These are phyloP conservation scores for Adansonia digitata DNA, from an alignment of 345 rosid species.

Conservation along the genomic window DNA sequence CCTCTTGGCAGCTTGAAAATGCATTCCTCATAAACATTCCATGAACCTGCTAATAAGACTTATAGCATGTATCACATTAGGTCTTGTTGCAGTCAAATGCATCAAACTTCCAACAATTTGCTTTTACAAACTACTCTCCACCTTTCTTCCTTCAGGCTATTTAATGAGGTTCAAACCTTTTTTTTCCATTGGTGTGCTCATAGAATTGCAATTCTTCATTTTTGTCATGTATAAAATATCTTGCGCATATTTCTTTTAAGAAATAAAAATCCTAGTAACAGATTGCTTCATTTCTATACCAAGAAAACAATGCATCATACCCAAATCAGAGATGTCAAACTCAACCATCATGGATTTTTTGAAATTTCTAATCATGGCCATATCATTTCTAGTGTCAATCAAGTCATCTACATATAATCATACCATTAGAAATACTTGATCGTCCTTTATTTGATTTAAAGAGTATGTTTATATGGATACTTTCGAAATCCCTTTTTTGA, in stretches of 20 bases:
- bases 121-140: not conserved
- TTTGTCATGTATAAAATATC: too few relatives aligned
- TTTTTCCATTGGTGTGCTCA: not conserved
- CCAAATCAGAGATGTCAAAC: not conserved
- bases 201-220: not conserved
- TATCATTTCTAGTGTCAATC: not conserved
- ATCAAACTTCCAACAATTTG: not conserved
- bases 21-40: not conserved
- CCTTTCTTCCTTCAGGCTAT: not conserved
- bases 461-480: too few relatives aligned
- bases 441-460: not conserved
- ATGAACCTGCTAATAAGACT: too few relatives aligned
- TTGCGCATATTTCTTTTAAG: too few relatives aligned
- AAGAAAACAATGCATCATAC: not conserved
- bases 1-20: not conserved
- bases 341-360: not conserved
- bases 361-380: not conserved
- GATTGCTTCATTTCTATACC: not conserved
- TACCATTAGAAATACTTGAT: not conserved
- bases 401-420: too few relatives aligned
- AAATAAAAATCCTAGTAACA: not conserved
- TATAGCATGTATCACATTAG: too few relatives aligned
- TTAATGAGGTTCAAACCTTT: not conserved
- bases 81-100: not conserved
- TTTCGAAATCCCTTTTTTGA: too few relatives aligned